Percentiles rank a stretch among this genome's conserved stretches.
Evolutionary conservation across 106 monocot species (phyloP).

Genomic region (Dendrobium huoshanense): DNA sequence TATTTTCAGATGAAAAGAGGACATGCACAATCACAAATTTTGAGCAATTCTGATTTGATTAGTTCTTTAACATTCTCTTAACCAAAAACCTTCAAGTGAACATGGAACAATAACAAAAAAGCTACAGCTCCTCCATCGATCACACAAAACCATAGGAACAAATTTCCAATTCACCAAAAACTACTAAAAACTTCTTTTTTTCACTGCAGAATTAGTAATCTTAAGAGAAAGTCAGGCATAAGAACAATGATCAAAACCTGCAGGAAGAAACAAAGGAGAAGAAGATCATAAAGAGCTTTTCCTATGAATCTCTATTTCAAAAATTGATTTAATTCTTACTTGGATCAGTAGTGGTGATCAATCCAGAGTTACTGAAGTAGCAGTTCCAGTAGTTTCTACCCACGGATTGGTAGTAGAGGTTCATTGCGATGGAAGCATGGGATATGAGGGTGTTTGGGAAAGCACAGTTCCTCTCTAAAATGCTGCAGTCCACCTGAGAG

Average conservation of each 20-base stretch:
- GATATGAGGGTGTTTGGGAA: constrained; percentile 17
- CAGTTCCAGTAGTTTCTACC: constrained; percentile 23
- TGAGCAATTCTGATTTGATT: no score
- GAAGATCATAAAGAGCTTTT: background rate
- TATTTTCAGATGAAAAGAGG: no score
- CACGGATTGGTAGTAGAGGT: constrained; percentile 22
- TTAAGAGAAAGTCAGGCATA: background rate
- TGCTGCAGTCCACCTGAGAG: constrained; percentile 16
- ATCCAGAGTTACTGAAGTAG: constrained; percentile 11
- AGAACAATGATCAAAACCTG: background rate
- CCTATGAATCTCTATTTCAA: background rate
- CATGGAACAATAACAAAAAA: no score
- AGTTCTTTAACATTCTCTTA: no score
- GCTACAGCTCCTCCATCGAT: background rate
- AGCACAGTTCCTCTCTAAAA: constrained; percentile 3
- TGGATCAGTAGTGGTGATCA: constrained; percentile 11
- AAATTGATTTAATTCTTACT: constrained; percentile 4
- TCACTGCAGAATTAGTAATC: background rate
- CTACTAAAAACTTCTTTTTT: background rate
- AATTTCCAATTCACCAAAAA: background rate
- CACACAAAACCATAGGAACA: background rate
- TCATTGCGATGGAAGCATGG: constrained; percentile 21
- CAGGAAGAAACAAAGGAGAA: background rate
- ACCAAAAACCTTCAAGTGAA: background rate
- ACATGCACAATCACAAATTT: no score